Base-by-base conservation (phyloP, 1,139 yeast species). In the Suzukiozyma palmioleophila region DNA sequence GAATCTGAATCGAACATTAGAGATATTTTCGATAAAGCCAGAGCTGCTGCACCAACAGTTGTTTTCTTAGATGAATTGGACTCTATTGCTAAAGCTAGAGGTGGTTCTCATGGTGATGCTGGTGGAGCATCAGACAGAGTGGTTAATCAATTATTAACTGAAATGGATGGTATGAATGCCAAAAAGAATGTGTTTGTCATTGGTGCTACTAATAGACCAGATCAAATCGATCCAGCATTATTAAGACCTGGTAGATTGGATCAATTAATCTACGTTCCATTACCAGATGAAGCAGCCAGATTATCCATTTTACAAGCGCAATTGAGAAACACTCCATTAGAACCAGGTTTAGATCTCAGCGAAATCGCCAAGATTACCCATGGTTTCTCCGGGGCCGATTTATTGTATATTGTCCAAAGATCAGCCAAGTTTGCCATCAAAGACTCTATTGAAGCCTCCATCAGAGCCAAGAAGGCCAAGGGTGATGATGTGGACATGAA, bases 121-220 rank as follows among this genome's bases (percentile, higher is more conserved):
- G 97, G 97, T 57, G 98, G 98, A 50, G 98, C 97, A 12, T 82
- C 95, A 35, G 98, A 92, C 69, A 84, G 98, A 67, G 98, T 92
- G 50, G 98, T 94, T 43, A 92, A 92, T 71, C 98, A 92, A 73
- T 80, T 92, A 59, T 80, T 92, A 64, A 94, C 98, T 9, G 98
- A 92, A 72, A 92, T 92, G 98, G 98, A 92, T 66, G 99, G 99
- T 79, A 90, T 94, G 97, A 92, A 92, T 60, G 96, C 97, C 52
- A 92, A 92, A 75, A 92, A 94, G 81, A 92, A 92, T 59, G 98
- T 92, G 35, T 92, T 94, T 59, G 97, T 92, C 42, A 88, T 92
- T 69, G 99, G 98, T 68, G 99, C 99, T 36, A 92, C 99, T 44
- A 92, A 92, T 69, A 83, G 98, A 75, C 98, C 98, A 32, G 97